A percentile compares a stretch with the other conserved stretches of the same genome.
Evolutionary conservation across 2,329 filamentous ascomycete species (phyloP).

Genomic region (Berkeleyomyces basicola): DNA sequence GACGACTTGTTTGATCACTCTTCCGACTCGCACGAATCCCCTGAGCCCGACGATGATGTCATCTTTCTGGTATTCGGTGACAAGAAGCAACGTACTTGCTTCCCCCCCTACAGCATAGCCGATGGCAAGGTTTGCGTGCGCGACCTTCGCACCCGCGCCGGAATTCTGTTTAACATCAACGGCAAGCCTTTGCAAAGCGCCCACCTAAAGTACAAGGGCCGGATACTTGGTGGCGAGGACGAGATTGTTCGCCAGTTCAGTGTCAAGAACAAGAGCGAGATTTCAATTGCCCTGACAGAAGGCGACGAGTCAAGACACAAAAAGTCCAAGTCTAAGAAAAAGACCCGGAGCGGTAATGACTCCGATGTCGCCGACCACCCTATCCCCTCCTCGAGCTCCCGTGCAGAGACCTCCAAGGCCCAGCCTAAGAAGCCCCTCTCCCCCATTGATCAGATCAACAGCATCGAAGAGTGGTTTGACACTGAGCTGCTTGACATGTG

Average conservation of each 20-base stretch:
- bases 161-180: conserved; percentile 46
- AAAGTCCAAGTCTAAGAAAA: conserved; percentile 29
- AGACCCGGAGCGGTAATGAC: conserved; percentile 19
- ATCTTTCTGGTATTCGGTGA: conserved; percentile 3
- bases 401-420: not conserved
- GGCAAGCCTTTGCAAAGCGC: conserved; percentile 51
- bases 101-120: conserved; percentile 59
- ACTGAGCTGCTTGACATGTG: conserved; percentile 49
- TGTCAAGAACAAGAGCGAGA: conserved; percentile 42
- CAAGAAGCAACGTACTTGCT: conserved; percentile 20
- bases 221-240: conserved; percentile 30
- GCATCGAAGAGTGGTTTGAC: conserved; percentile 48
- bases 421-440: not conserved
- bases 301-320: conserved; percentile 18
- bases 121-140: conserved; percentile 52
- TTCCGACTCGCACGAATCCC: not conserved
- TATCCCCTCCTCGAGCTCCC: not conserved
- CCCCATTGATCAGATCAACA: conserved; percentile 46
- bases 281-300: conserved; percentile 25
- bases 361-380: not conserved
- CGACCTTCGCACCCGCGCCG: conserved; percentile 51
- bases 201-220: conserved; percentile 42
- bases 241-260: conserved; percentile 40
- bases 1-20: conserved; percentile 19
- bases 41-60: conserved; percentile 8